Evolutionary conservation across 2,329 filamentous ascomycete species (phyloP).

Genomic region (Cryphonectria nitschkei): DNA sequence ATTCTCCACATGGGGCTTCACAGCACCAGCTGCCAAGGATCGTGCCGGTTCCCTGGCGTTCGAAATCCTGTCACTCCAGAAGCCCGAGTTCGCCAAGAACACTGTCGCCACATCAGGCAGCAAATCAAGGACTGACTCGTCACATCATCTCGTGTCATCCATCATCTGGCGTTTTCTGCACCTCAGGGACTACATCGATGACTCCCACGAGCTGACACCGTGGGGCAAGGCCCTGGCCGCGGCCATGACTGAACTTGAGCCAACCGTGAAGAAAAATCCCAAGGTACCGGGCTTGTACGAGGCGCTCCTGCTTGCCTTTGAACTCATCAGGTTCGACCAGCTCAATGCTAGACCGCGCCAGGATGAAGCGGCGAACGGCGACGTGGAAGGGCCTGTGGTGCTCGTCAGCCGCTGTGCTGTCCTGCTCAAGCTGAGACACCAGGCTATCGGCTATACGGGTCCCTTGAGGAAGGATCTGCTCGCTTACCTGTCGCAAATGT

Average conservation of each 20-base stretch:
- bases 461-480: constrained; percentile 89
- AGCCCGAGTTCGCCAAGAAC: constrained; percentile 69
- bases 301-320: constrained; percentile 79
- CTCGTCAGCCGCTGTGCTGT: constrained; percentile 87
- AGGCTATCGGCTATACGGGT: constrained; percentile 88
- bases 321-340: constrained; percentile 78
- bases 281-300: constrained; percentile 66
- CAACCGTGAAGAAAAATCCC: constrained; percentile 50
- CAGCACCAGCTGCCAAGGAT: constrained; percentile 35
- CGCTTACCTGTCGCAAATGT: constrained; percentile 81
- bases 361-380: constrained; percentile 60
- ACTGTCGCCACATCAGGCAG: constrained; percentile 61
- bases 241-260: constrained; percentile 66
- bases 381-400: constrained; percentile 77
- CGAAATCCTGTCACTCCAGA: constrained; percentile 69
- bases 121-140: constrained; percentile 60
- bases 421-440: constrained; percentile 79
- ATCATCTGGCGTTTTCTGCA: constrained; percentile 88
- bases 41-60: constrained; percentile 55
- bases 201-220: constrained; percentile 75
- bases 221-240: constrained; percentile 83
- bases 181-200: constrained; percentile 81
- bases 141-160: constrained; percentile 71
- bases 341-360: constrained; percentile 70
- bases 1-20: constrained; percentile 39